Conservation (phyloP, 495 filamentous ascomycete species). For the Terfezia claveryi region DNA sequence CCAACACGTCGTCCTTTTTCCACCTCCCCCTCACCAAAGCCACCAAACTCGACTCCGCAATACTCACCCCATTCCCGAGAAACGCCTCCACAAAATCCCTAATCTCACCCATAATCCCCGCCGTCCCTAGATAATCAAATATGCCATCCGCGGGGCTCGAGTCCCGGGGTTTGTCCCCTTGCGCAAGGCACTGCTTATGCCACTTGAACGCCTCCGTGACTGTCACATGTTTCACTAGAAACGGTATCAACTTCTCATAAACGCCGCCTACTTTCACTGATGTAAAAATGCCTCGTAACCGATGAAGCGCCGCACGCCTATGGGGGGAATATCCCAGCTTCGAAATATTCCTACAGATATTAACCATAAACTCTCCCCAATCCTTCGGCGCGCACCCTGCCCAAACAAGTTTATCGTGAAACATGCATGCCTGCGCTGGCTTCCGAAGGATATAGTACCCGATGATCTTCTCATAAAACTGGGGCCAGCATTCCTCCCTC, state of each 20-base stretch:
- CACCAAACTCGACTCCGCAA: conserved; percentile 7
- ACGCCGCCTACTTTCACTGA: conserved; percentile 4
- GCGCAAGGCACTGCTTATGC: conserved; percentile 12
- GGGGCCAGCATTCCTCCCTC: too few species aligned
- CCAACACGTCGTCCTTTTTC: conserved; percentile 11
- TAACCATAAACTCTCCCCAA: too few species aligned
- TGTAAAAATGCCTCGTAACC: conserved; percentile 7
- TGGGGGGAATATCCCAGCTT: too few species aligned
- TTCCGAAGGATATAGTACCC: too few species aligned
- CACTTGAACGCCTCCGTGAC: conserved; percentile 10
- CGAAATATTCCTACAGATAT: too few species aligned
- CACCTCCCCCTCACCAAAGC: conserved; percentile 4
- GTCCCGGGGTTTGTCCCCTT: conserved; percentile 6
- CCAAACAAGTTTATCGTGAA: too few species aligned
- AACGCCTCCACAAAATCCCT: conserved; percentile 6
- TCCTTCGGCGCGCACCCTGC: too few species aligned
- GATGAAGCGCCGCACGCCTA: background rate
- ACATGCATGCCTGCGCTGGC: too few species aligned
- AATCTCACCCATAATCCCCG: conserved; percentile 7
- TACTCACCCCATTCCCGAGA: background rate
- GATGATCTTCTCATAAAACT: too few species aligned
- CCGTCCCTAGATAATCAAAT: conserved; percentile 7
- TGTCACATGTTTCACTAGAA: conserved; percentile 6
- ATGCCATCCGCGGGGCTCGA: conserved; percentile 8
- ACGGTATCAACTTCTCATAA: conserved; percentile 8